A percentile compares a stretch with the other conserved stretches of the same genome.
Evolutionary conservation across 176 grass and related monocot genomes (phyloP).

Genomic region (Cenchrus americanus): DNA sequence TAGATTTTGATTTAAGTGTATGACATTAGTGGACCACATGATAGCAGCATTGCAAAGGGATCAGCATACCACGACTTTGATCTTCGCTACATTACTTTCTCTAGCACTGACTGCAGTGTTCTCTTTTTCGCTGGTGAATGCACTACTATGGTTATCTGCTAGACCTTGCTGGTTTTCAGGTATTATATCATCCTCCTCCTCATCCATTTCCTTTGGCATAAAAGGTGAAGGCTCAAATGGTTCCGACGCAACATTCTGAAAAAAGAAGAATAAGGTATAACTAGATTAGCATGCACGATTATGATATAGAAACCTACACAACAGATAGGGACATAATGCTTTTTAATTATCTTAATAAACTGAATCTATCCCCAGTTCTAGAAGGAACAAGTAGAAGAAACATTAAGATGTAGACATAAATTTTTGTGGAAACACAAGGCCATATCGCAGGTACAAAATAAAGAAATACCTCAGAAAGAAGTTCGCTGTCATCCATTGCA

Average conservation of each 20-base stretch:
- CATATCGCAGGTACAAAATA: constrained; percentile 1
- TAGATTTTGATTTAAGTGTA: constrained; percentile 14
- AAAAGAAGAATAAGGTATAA: constrained; percentile 44
- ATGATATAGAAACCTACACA: constrained; percentile 18
- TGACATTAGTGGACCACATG: not conserved
- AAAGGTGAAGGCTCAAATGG: constrained; percentile 96
- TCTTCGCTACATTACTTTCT: constrained; percentile 97
- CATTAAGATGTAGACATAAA: not conserved
- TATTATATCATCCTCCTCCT: constrained; percentile 68
- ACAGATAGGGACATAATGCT: constrained; percentile 26
- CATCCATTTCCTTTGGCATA: constrained; percentile 81
- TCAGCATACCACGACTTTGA: constrained; percentile 95
- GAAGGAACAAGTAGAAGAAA: constrained; percentile 2
- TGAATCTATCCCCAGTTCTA: constrained; percentile 37
- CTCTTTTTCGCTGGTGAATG: constrained; percentile 72
- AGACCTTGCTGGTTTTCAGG: constrained; percentile 60
- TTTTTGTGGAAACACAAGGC: constrained; percentile 7
- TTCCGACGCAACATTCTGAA: constrained; percentile 79
- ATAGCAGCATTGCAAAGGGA: constrained; percentile 1
- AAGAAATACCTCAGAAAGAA: constrained; percentile 83
- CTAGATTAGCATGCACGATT: constrained; percentile 36
- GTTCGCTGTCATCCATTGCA: constrained; percentile 93
- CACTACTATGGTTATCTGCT: constrained; percentile 55
- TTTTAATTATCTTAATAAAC: constrained; percentile 23
- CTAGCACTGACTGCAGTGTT: constrained; percentile 36